Evolutionary conservation across 1,284 basidiomycete species (phyloP).

Genomic region (Ceratobasidium sp.): DNA sequence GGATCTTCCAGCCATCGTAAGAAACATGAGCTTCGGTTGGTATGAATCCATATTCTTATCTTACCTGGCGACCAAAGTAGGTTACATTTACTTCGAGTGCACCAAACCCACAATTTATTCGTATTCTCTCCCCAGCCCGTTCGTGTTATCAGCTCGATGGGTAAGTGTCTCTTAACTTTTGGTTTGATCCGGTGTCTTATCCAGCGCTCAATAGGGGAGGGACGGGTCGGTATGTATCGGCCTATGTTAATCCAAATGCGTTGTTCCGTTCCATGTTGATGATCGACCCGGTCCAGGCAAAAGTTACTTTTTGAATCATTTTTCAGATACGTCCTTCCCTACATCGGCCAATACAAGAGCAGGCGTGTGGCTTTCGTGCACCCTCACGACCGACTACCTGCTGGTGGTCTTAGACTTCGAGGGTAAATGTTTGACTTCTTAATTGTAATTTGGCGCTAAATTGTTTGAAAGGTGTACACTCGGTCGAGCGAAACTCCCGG

Average conservation of each 20-base stretch:
- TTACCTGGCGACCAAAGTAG: conserved; percentile 70
- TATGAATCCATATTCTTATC: conserved; percentile 74
- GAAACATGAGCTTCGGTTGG: conserved; percentile 64
- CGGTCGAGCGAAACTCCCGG: conserved; percentile 72
- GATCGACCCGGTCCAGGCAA: conserved; percentile 44
- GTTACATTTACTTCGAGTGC: background rate
- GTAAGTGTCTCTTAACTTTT: conserved; percentile 53
- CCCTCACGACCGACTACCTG: conserved; percentile 67
- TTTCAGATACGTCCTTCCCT: conserved; percentile 74
- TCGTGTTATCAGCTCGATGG: conserved; percentile 75
- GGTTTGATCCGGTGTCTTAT: conserved; percentile 57
- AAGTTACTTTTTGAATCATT: conserved; percentile 70
- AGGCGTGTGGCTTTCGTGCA: conserved; percentile 76
- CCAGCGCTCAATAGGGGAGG: conserved; percentile 70
- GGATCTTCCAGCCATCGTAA: background rate
- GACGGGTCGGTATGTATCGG: conserved; percentile 47
- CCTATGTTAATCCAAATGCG: background rate
- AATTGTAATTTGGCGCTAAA: background rate
- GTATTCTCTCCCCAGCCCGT: conserved; percentile 63
- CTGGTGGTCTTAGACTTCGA: conserved; percentile 75
- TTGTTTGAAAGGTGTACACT: conserved; percentile 66
- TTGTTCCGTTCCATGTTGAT: background rate
- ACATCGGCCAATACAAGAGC: conserved; percentile 74
- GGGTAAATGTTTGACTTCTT: conserved; percentile 56
- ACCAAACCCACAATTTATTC: background rate